Conservation (phyloP, 1,139 yeast species). For the Debaryomycetaceae sp. region DNA sequence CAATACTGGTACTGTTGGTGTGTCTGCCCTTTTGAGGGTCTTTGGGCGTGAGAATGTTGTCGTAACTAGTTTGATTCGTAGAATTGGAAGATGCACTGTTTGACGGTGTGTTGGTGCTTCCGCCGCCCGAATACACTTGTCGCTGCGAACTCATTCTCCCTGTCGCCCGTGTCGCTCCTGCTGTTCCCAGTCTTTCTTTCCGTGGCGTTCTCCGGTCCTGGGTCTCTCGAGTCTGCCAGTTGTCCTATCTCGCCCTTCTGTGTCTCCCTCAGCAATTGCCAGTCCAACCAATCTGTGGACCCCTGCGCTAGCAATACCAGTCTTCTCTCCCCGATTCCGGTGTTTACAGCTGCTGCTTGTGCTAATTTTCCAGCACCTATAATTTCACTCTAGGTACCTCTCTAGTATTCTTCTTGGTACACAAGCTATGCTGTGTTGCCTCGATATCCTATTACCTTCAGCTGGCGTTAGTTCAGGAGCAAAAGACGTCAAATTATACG, state of each 20-base stretch:
- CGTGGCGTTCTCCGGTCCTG: too few relatives aligned
- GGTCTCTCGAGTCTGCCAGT: too few relatives aligned
- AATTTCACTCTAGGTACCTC: neutral
- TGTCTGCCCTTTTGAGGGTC: neutral
- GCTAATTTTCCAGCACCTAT: neutral
- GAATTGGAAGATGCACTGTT: slow-evolving; percentile 7
- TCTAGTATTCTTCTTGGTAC: neutral
- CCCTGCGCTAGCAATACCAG: neutral
- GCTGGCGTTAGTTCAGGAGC: neutral
- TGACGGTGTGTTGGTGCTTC: slow-evolving; percentile 5
- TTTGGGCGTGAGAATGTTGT: slow-evolving; percentile 1
- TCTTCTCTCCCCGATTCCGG: neutral
- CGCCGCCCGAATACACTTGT: slow-evolving; percentile 22
- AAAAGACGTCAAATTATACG: neutral
- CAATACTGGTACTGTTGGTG: neutral
- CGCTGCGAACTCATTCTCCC: slow-evolving; percentile 21
- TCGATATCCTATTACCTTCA: neutral
- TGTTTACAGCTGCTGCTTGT: neutral
- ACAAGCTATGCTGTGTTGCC: neutral
- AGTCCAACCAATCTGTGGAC: neutral
- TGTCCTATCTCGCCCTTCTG: too few relatives aligned
- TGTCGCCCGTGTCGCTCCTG: neutral
- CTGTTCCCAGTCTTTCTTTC: neutral
- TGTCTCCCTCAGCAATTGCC: neutral
- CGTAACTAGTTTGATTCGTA: slow-evolving; percentile 7